Conservation (phyloP, 176 grass and related monocot species). For the Zoysia japonica region DNA sequence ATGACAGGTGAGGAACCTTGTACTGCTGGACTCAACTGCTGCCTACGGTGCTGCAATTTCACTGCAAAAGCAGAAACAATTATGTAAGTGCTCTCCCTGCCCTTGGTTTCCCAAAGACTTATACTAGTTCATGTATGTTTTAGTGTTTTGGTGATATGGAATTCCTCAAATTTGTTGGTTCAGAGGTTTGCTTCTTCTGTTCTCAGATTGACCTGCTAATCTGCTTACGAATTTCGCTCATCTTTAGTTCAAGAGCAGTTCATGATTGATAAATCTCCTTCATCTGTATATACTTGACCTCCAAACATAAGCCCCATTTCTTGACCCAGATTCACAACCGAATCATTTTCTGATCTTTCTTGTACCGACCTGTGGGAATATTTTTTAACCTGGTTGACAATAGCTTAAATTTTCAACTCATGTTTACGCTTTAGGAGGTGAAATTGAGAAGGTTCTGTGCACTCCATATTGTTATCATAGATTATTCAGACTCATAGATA, state of each 20-base stretch:
- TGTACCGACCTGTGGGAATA: too few relatives aligned
- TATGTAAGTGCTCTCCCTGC: constrained; percentile 2
- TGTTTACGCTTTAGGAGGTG: background rate
- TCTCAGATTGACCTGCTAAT: background rate
- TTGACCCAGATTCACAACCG: too few relatives aligned
- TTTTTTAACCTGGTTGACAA: too few relatives aligned
- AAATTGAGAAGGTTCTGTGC: background rate
- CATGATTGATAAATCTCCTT: background rate
- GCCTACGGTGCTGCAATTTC: constrained; percentile 5
- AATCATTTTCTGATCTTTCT: too few relatives aligned
- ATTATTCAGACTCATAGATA: background rate
- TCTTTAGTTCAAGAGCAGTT: background rate
- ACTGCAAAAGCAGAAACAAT: constrained; percentile 29
- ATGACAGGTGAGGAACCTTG: background rate
- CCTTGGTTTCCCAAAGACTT: background rate
- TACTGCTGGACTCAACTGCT: constrained; percentile 5
- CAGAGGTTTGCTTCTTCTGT: constrained; percentile 17
- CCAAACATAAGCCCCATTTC: too few relatives aligned
- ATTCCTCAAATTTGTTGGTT: background rate
- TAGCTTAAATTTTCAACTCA: background rate
- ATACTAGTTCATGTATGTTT: background rate
- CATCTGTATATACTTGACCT: background rate
- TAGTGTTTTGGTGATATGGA: background rate
- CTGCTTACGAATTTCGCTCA: background rate
- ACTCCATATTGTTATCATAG: background rate